These are phyloP conservation scores for Urochloa ruziziensis DNA, from an alignment of 176 grass and related monocot species.

Conservation along the genomic window DNA sequence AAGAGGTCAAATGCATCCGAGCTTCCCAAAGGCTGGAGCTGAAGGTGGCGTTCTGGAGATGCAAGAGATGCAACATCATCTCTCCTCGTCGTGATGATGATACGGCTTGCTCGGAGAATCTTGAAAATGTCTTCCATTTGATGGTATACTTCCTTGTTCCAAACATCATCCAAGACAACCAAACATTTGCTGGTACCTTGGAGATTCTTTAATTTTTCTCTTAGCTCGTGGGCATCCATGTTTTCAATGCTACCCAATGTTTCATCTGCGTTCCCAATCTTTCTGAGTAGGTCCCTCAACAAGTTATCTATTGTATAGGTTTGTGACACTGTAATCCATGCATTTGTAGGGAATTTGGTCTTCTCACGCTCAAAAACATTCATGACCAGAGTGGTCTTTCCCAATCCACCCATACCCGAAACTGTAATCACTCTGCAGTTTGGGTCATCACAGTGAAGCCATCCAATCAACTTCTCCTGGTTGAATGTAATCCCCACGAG, in stretches of 20 bases:
- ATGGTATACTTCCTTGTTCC: not conserved
- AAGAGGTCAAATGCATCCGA: not conserved
- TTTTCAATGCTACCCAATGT: not conserved
- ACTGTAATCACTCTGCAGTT: conserved; percentile 34
- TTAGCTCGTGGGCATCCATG: not conserved
- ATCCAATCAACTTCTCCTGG: conserved; percentile 10
- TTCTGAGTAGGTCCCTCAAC: conserved; percentile 30
- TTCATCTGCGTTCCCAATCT: not conserved
- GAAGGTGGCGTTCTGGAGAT: not conserved
- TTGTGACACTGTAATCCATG: conserved; percentile 42
- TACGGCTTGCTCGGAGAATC: not conserved
- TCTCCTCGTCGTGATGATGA: not conserved
- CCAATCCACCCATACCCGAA: conserved; percentile 60
- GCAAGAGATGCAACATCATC: conserved; percentile 7
- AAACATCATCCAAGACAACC: conserved; percentile 36
- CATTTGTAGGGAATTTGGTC: conserved; percentile 16
- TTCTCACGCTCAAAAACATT: conserved; percentile 39
- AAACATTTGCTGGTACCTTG: conserved; percentile 15
- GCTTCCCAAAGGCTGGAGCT: not conserved
- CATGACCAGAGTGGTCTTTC: conserved; percentile 59
- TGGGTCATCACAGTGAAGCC: conserved; percentile 4
- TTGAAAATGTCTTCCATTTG: not conserved
- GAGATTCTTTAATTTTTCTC: not conserved
- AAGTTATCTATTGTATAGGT: conserved; percentile 7
- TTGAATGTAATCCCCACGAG: conserved; percentile 50